These are phyloP conservation scores for Margaritispora aquatica DNA, from an alignment of 495 filamentous ascomycete species.

Conservation along the genomic window DNA sequence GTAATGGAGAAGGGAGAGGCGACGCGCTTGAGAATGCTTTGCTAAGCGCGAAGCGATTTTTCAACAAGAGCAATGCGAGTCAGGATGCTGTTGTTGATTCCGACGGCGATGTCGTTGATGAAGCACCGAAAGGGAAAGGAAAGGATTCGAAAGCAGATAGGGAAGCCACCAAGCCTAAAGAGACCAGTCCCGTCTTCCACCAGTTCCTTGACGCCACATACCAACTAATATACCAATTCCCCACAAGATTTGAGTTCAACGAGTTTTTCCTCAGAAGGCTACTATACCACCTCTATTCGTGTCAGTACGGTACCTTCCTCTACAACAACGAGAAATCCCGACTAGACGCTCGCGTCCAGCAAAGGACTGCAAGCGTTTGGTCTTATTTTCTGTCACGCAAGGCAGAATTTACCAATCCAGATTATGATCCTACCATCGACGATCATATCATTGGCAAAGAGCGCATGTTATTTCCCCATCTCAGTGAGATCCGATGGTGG, in stretches of 20 bases:
- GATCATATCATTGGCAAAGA: constrained; percentile 72
- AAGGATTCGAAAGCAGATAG: constrained; percentile 27
- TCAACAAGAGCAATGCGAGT: constrained; percentile 67
- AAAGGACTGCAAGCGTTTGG: constrained; percentile 87
- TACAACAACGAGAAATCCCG: constrained; percentile 93
- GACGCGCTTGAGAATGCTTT: constrained; percentile 85
- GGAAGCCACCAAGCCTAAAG: constrained; percentile 56
- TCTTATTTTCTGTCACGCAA: constrained; percentile 81
- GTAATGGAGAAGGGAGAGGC: constrained; percentile 47
- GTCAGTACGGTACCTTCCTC: constrained; percentile 95
- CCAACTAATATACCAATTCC: constrained; percentile 81
- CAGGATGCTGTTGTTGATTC: constrained; percentile 57
- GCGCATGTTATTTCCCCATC: constrained; percentile 73
- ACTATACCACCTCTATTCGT: constrained; percentile 91
- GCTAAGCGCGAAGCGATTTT: constrained; percentile 82
- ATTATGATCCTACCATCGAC: constrained; percentile 70
- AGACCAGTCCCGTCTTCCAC: constrained; percentile 95
- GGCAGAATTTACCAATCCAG: constrained; percentile 71
- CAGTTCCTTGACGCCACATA: constrained; percentile 96
- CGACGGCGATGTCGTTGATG: constrained; percentile 48
- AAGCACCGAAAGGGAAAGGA: constrained; percentile 21
- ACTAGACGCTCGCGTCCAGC: constrained; percentile 59
- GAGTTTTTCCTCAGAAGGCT: constrained; percentile 88
- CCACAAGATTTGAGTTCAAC: constrained; percentile 93
- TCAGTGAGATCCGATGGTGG: constrained; percentile 79